Evolutionary conservation across 2,329 filamentous ascomycete genomes (phyloP).

Genomic region (Akanthomyces dipterigenus): DNA sequence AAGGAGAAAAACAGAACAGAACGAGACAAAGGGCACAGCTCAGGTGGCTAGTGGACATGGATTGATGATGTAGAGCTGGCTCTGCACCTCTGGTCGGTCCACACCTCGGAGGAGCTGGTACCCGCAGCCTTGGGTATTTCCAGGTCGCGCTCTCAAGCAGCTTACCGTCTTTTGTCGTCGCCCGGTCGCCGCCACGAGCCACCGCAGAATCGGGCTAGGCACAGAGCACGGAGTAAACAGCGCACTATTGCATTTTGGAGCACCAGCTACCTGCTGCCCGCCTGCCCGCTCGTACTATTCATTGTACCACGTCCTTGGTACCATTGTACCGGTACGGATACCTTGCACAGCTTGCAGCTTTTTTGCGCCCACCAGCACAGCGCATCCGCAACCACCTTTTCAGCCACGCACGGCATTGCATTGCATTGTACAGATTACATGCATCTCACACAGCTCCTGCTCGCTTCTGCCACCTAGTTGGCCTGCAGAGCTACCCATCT

Average conservation of each 20-base stretch:
- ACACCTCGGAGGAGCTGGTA: slow-evolving; percentile 7
- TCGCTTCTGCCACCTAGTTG: slow-evolving; percentile 1
- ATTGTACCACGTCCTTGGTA: no score
- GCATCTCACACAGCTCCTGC: slow-evolving; percentile 5
- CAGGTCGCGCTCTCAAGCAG: neutral
- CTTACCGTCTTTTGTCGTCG: slow-evolving; percentile 10
- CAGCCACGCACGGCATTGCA: slow-evolving; percentile 11
- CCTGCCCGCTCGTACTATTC: neutral
- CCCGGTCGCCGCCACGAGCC: slow-evolving; percentile 1
- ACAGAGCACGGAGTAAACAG: neutral
- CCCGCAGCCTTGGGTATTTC: slow-evolving; percentile 6
- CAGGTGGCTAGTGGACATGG: neutral
- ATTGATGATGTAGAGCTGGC: neutral
- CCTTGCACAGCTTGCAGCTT: neutral
- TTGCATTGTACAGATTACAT: slow-evolving; percentile 5
- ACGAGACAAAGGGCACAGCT: neutral
- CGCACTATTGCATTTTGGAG: neutral
- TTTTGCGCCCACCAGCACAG: neutral
- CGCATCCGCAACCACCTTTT: slow-evolving; percentile 5
- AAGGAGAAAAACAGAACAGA: slow-evolving; percentile 1
- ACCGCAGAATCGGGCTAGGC: neutral
- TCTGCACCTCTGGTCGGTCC: neutral
- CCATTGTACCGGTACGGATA: neutral
- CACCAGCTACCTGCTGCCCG: neutral
- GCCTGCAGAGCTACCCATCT: slow-evolving; percentile 6